phyloP scores from a whole-genome alignment of 768 basidiomycete species.

The Floccularia luteovirens region DNA sequence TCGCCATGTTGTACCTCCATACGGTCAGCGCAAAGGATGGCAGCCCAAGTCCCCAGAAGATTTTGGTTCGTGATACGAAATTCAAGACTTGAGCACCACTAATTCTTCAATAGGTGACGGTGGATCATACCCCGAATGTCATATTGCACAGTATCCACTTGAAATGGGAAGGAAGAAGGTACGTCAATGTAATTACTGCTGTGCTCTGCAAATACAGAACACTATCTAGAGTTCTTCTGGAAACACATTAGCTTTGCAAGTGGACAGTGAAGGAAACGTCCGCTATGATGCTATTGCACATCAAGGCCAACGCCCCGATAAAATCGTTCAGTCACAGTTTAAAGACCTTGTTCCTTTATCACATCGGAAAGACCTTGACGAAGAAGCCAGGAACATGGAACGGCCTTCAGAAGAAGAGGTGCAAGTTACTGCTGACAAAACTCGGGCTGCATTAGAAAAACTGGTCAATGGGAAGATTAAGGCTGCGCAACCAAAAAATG shows the following conservation, averaged over 20 bases:
- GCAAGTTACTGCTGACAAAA: slow-evolving; percentile 85
- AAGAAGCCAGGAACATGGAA: slow-evolving; percentile 71
- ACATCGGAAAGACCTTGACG: slow-evolving; percentile 82
- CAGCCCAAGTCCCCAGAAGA: slow-evolving; percentile 76
- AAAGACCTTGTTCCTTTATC: slow-evolving; percentile 93
- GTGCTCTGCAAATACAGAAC: slow-evolving; percentile 37
- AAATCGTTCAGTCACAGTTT: slow-evolving; percentile 89
- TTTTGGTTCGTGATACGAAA: slow-evolving; percentile 50
- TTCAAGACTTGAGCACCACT: slow-evolving; percentile 1
- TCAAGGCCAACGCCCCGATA: slow-evolving; percentile 86
- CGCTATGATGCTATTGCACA: slow-evolving; percentile 96
- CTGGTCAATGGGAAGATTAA: slow-evolving; percentile 95
- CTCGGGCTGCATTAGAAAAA: slow-evolving; percentile 86
- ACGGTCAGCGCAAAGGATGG: slow-evolving; percentile 85
- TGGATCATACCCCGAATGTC: slow-evolving; percentile 90
- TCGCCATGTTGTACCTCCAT: slow-evolving; percentile 62
- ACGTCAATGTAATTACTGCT: slow-evolving; percentile 12
- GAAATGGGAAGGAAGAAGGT: slow-evolving; percentile 96
- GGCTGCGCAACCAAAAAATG: slow-evolving; percentile 95
- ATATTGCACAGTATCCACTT: slow-evolving; percentile 94
- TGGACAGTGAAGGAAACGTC: slow-evolving; percentile 93
- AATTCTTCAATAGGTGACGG: slow-evolving; percentile 52
- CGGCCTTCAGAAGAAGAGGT: slow-evolving; percentile 93
- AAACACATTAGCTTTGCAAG: slow-evolving; percentile 93
- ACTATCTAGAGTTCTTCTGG: slow-evolving; percentile 47